A percentile compares a stretch with the other conserved stretches of the same genome.
Evolutionary conservation across 805 yeast species (phyloP).

Genomic region (Saturnispora bothae): DNA sequence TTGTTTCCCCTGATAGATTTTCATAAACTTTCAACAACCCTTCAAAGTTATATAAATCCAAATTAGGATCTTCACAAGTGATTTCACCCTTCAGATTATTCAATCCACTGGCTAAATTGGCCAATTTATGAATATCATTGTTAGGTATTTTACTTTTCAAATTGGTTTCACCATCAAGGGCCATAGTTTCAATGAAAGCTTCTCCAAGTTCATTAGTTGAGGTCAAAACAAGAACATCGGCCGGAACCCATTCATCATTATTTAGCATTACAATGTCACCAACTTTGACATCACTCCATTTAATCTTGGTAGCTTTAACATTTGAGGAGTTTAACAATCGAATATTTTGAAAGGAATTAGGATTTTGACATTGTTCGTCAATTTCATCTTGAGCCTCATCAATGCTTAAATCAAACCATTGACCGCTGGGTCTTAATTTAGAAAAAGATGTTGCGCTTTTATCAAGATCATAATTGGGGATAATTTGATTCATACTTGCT

Average conservation of each 20-base stretch:
- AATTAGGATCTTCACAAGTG: constrained; percentile 83
- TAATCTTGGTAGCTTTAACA: constrained; percentile 16
- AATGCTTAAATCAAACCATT: constrained; percentile 17
- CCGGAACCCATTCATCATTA: constrained; percentile 90
- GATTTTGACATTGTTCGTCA: constrained; percentile 10
- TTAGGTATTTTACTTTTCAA: constrained; percentile 67
- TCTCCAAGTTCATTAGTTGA: constrained; percentile 55
- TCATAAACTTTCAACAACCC: constrained; percentile 44
- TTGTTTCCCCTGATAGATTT: constrained; percentile 23
- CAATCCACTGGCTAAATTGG: constrained; percentile 41
- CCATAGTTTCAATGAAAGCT: constrained; percentile 88
- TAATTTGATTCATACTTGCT: background rate
- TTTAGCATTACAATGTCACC: constrained; percentile 71
- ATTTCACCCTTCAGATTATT: constrained; percentile 41
- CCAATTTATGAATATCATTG: constrained; percentile 43
- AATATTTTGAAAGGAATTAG: constrained; percentile 20
- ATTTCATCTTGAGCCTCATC: constrained; percentile 10
- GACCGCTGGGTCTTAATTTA: constrained; percentile 19
- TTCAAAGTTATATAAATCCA: constrained; percentile 84
- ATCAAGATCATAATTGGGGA: constrained; percentile 12
- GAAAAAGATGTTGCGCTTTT: constrained; percentile 24
- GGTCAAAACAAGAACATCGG: constrained; percentile 69
- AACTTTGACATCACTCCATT: constrained; percentile 77
- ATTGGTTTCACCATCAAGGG: constrained; percentile 94
- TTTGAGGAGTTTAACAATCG: constrained; percentile 14